Evolutionary conservation across 176 grass and related monocot genomes (phyloP).

Genomic region (Zea mays): Zm-B73-REFERENCE-NAM-5.0 NC_050105.1:127937501-127938000

Average conservation of each 20-base stretch:
- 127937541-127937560: no score
- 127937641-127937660: conserved; percentile 16
- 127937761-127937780: conserved; percentile 66
- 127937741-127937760: conserved; percentile 48
- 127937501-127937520: no score
- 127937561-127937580: background rate
- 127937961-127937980: conserved; percentile 47
- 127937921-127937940: conserved; percentile 36
- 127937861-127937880: conserved; percentile 91
- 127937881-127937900: no score
- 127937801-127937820: no score
- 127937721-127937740: conserved; percentile 64
- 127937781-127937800: conserved; percentile 44
- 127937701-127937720: conserved; percentile 93
- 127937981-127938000: conserved; percentile 56
- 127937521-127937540: no score
- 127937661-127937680: conserved; percentile 84
- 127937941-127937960: conserved; percentile 45
- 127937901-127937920: no score
- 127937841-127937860: conserved; percentile 82
- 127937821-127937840: no score
- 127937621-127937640: conserved; percentile 32
- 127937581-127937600: conserved; percentile 27
- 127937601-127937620: background rate
- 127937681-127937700: conserved; percentile 89